Percentiles rank a stretch among this genome's conserved stretches.
These are phyloP conservation scores for Boletus huronensis DNA, from an alignment of 768 basidiomycete genomes.

Conservation along the genomic window DNA sequence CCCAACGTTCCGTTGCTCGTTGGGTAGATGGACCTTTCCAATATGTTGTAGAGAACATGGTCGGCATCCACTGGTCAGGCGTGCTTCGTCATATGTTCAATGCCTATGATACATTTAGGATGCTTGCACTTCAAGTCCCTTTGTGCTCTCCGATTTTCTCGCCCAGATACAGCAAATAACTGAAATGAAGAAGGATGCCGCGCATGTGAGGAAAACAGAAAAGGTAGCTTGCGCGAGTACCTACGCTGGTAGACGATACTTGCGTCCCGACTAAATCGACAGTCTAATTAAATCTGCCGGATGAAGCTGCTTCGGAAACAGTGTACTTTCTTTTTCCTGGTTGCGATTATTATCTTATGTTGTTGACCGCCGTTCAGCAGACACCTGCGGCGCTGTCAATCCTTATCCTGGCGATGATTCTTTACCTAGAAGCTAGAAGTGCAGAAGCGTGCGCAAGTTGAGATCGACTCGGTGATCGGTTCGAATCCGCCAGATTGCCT, in stretches of 20 bases:
- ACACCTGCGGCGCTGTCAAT: slow-evolving; percentile 3
- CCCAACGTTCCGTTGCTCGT: not conserved
- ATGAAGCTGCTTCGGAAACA: slow-evolving; percentile 13
- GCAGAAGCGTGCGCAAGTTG: slow-evolving; percentile 14
- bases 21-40: slow-evolving; percentile 11
- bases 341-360: not conserved
- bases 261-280: not conserved
- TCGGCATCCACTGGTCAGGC: not conserved
- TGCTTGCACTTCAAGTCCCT: slow-evolving; percentile 7
- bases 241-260: slow-evolving; percentile 9
- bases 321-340: not conserved
- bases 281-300: not conserved
- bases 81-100: not conserved
- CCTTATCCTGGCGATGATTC: slow-evolving; percentile 15
- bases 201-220: not conserved
- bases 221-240: slow-evolving; percentile 9
- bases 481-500: slow-evolving; percentile 8
- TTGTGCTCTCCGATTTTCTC: slow-evolving; percentile 12
- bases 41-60: slow-evolving; percentile 11
- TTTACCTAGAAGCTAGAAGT: slow-evolving; percentile 12
- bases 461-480: slow-evolving; percentile 12
- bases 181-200: not conserved
- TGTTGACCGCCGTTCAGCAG: not conserved
- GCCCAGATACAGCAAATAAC: not conserved
- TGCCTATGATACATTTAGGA: not conserved